Base-by-base conservation (phyloP, 768 basidiomycete genomes). In the Sporobolomyces phaffii region DNA sequence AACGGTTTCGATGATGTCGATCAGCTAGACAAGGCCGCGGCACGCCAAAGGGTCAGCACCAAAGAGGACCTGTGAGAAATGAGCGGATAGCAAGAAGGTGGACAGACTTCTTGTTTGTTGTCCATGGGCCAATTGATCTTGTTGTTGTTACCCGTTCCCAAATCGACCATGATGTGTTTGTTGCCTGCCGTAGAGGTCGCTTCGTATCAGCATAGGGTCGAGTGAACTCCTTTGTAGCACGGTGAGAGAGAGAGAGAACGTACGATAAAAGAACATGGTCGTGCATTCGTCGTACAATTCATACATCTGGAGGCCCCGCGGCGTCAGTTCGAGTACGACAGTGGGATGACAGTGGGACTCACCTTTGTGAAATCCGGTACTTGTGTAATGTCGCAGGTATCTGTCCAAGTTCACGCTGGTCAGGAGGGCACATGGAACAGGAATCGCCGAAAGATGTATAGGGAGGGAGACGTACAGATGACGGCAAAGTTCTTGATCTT, bases 301-400 rank as follows among this genome's bases (percentile, higher is more conserved):
- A 78, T 98, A 98, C 94, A 97, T 98, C 92, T 94, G 70, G 8
- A 33, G 31, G n/a, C n/a, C n/a, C n/a, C n/a, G n/a, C n/a, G n/a
- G n/a, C n/a, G n/a, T n/a, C n/a, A n/a, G n/a, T n/a, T n/a, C n/a
- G n/a, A n/a, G n/a, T n/a, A n/a, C n/a, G n/a, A n/a, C n/a, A n/a
- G n/a, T n/a, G n/a, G n/a, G n/a, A n/a, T n/a, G n/a, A n/a, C n/a
- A n/a, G n/a, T n/a, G n/a, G n/a, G n/a, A n/a, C 2, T 43, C 56
- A 88, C 93, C 85, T 97, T 97, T 80, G 94, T 98, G 80, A 98
- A 98, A 77, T 98, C 96, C 2, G 96, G 94, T 0, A 98, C 94
- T 67, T 91, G 86, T 0, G 91, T 96, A 75, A 96, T 97, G 77
- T 99, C 94, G 26, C 86, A 85, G 68, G 66, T 65, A 52, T 69